These are phyloP conservation scores for Incumbomyces lentus DNA, from an alignment of 2,329 filamentous ascomycete species.

Conservation along the genomic window DNA sequence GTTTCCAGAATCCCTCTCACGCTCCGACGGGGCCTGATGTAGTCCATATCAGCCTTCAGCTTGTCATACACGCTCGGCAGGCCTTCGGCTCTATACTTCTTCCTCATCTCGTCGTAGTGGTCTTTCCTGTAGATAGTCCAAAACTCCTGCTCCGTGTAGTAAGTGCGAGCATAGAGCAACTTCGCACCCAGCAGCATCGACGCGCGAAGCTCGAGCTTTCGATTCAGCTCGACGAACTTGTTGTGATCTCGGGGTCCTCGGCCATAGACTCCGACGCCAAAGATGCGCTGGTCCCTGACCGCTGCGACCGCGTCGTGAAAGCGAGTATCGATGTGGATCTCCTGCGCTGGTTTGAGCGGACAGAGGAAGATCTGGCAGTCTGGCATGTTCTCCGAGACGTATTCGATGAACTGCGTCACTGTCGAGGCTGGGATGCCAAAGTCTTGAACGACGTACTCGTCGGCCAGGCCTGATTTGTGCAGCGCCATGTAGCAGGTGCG, in stretches of 20 bases:
- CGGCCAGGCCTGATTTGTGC: slow-evolving; percentile 46
- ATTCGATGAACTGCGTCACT: slow-evolving; percentile 43
- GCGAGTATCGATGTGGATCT: slow-evolving; percentile 4
- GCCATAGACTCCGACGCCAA: slow-evolving; percentile 59
- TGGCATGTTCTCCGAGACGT: slow-evolving; percentile 32
- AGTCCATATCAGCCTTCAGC: slow-evolving; percentile 13
- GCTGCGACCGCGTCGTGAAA: slow-evolving; percentile 4
- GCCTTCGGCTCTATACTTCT: slow-evolving; percentile 15
- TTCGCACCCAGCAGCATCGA: slow-evolving; percentile 47
- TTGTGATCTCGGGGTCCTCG: slow-evolving; percentile 49
- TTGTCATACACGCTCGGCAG: slow-evolving; percentile 21
- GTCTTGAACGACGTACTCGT: slow-evolving; percentile 52
- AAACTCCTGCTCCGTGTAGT: slow-evolving; percentile 47
- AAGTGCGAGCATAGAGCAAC: slow-evolving; percentile 70
- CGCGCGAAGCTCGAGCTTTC: slow-evolving; percentile 56
- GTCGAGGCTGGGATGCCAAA: slow-evolving; percentile 46
- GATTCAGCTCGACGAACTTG: slow-evolving; percentile 55
- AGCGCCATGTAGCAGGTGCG: slow-evolving; percentile 52
- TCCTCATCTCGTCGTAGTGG: slow-evolving; percentile 16
- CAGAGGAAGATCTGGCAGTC: slow-evolving; percentile 51
- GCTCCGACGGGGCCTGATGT: slow-evolving; percentile 3
- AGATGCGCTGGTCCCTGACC: slow-evolving; percentile 7
- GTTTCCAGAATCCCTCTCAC: slow-evolving; percentile 6
- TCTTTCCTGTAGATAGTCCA: slow-evolving; percentile 18
- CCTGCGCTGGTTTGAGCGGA: slow-evolving; percentile 25